These are phyloP conservation scores for Piper betle DNA, from an alignment of 164 flowering plant genomes.

Conservation along the genomic window DNA sequence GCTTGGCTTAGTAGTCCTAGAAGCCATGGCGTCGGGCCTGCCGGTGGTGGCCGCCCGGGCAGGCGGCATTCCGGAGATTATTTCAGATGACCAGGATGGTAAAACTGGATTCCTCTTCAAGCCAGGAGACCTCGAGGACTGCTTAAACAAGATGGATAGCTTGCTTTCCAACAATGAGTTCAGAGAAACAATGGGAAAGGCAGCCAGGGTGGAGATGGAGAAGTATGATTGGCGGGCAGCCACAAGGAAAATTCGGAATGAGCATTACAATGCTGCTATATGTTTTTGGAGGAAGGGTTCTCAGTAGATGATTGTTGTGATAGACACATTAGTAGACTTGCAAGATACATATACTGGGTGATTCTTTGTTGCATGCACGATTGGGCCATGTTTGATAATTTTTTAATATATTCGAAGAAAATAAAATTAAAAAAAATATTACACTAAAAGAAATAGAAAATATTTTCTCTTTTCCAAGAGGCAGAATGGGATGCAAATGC, in stretches of 20 bases:
- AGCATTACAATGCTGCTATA: constrained; percentile 89
- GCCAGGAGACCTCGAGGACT: constrained; percentile 85
- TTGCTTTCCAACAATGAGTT: constrained; percentile 34
- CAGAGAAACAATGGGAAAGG: constrained; percentile 67
- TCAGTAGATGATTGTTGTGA: too few relatives aligned
- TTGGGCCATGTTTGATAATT: too few relatives aligned
- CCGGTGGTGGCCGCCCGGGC: constrained; percentile 95
- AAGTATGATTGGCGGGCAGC: constrained; percentile 93
- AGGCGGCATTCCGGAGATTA: constrained; percentile 89
- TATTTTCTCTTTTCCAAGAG: too few relatives aligned
- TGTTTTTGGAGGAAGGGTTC: constrained; percentile 98
- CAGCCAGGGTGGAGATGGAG: constrained; percentile 84
- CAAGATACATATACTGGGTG: too few relatives aligned
- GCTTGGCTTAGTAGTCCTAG: constrained; percentile 90
- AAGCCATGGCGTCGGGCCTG: constrained; percentile 92
- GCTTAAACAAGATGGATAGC: constrained; percentile 62
- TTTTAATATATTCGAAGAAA: too few relatives aligned
- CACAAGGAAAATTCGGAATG: constrained; percentile 65
- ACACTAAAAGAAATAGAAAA: too few relatives aligned
- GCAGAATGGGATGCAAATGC: too few relatives aligned
- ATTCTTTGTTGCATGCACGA: too few relatives aligned
- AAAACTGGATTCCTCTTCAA: constrained; percentile 59
- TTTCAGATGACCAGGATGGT: constrained; percentile 69
- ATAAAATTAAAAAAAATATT: too few relatives aligned
- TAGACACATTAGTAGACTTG: too few relatives aligned